Evolutionary conservation across 2,329 filamentous ascomycete species (phyloP).

Genomic region (Myriosclerotinia curreyana): DNA sequence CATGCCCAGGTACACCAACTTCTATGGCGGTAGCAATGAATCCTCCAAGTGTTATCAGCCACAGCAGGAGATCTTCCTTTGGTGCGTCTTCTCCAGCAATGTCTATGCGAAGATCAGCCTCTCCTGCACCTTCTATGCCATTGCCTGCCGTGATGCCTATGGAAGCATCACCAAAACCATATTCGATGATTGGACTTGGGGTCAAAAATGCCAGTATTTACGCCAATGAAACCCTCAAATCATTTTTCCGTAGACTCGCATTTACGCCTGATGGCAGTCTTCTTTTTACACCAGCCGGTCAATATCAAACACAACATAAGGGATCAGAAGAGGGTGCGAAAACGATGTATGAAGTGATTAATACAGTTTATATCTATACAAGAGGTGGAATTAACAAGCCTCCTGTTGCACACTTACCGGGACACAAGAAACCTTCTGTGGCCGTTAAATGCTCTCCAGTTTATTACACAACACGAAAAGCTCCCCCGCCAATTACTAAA

Average conservation of each 20-base stretch:
- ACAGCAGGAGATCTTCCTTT: conserved; percentile 93
- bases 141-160: conserved; percentile 93
- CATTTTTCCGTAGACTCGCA: conserved; percentile 89
- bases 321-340: conserved; percentile 64
- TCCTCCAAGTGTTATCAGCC: conserved; percentile 80
- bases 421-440: conserved; percentile 97
- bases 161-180: conserved; percentile 78
- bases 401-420: conserved; percentile 88
- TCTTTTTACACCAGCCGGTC: conserved; percentile 88
- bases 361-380: conserved; percentile 98
- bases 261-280: conserved; percentile 95
- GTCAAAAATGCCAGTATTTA: conserved; percentile 87
- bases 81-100: conserved; percentile 61
- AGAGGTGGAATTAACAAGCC: conserved; percentile 95
- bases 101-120: conserved; percentile 77
- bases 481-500: conserved; percentile 68
- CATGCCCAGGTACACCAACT: conserved; percentile 89
- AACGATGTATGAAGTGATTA: conserved; percentile 79
- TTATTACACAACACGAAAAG: conserved; percentile 75
- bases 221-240: conserved; percentile 93
- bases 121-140: conserved; percentile 89
- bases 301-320: conserved; percentile 79
- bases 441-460: conserved; percentile 92
- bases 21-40: conserved; percentile 93
- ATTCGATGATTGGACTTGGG: conserved; percentile 51